phyloP scores from a whole-genome alignment of 768 basidiomycete genomes.

The Tylopilus plumbeoviolaceoides region DNA sequence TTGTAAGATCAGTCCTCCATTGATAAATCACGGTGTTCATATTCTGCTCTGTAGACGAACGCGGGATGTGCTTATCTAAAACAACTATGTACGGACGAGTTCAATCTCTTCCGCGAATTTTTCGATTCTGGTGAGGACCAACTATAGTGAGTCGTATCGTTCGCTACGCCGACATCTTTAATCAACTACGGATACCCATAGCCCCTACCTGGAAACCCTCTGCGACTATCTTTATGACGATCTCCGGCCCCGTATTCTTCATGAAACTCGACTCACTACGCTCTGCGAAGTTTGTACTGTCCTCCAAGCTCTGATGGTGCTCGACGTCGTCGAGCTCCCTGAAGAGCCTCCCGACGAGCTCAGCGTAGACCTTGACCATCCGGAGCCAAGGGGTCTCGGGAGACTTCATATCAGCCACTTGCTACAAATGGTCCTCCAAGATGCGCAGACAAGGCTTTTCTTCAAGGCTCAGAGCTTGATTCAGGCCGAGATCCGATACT shows the following conservation, averaged over 20 bases:
- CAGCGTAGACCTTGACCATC: constrained; percentile 37
- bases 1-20: constrained; percentile 46
- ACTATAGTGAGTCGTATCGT: constrained; percentile 51
- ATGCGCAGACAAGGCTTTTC: constrained; percentile 92
- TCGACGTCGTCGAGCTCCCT: constrained; percentile 56
- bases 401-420: constrained; percentile 77
- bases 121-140: constrained; percentile 82
- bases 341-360: constrained; percentile 32
- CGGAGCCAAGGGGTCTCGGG: constrained; percentile 40
- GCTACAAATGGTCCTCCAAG: constrained; percentile 87
- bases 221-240: constrained; percentile 96
- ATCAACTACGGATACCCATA: constrained; percentile 27
- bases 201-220: constrained; percentile 83
- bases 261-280: constrained; percentile 81
- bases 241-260: constrained; percentile 90
- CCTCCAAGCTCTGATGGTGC: constrained; percentile 92
- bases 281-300: constrained; percentile 97
- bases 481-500: constrained; percentile 84
- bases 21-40: not conserved
- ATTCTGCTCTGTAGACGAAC: constrained; percentile 55
- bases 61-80: constrained; percentile 92
- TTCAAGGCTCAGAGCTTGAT: constrained; percentile 95
- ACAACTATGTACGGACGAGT: constrained; percentile 88
- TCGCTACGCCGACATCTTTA: constrained; percentile 6
- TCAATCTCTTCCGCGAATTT: constrained; percentile 77